These are phyloP conservation scores for Austroboletus novae-zelandiae DNA, from an alignment of 1,284 basidiomycete species.

Conservation along the genomic window DNA sequence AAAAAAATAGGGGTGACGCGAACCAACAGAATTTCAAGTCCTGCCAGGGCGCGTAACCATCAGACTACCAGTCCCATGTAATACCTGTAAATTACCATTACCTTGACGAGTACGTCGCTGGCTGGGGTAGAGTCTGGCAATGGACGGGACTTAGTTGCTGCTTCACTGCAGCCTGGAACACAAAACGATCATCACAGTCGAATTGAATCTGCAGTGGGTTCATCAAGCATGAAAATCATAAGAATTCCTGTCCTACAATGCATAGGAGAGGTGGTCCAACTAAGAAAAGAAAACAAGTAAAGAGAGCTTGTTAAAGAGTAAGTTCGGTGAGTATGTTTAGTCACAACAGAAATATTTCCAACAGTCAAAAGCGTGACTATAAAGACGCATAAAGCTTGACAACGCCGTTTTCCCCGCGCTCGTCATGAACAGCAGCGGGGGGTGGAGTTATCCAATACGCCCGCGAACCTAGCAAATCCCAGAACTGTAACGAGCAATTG, in stretches of 20 bases:
- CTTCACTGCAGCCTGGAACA: no score
- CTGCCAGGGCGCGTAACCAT: no score
- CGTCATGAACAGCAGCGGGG: constrained; percentile 82
- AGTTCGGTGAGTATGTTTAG: constrained; percentile 11
- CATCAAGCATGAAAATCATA: no score
- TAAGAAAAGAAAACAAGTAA: background rate
- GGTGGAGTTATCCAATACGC: constrained; percentile 86
- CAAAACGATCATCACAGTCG: no score
- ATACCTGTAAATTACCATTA: no score
- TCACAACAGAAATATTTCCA: background rate
- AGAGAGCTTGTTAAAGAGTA: constrained; percentile 8
- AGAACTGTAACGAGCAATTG: constrained; percentile 95
- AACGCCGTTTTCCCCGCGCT: constrained; percentile 94
- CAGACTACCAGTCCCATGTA: no score
- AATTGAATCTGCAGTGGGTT: no score
- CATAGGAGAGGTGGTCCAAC: background rate
- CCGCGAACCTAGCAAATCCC: constrained; percentile 86
- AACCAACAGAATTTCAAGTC: no score
- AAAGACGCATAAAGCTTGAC: constrained; percentile 86
- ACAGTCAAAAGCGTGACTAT: constrained; percentile 33
- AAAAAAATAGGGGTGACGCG: no score
- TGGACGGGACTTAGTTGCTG: no score
- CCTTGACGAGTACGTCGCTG: no score
- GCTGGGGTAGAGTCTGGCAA: no score
- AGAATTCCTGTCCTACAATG: background rate